Evolutionary conservation across 1,284 basidiomycete species (phyloP).

Genomic region (Chalciporus piperatoides): DNA sequence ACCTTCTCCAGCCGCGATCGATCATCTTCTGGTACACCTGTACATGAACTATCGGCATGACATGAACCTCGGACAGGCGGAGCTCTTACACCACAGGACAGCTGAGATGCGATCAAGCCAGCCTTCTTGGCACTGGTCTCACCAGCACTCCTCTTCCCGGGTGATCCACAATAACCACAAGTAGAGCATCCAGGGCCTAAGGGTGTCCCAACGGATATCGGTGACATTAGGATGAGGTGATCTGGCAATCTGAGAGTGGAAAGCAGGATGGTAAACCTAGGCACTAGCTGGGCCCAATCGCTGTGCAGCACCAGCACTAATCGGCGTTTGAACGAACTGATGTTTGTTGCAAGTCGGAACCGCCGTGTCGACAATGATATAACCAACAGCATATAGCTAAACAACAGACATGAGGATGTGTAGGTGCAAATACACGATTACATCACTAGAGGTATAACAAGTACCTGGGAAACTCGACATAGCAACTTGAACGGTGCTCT

Average conservation of each 20-base stretch:
- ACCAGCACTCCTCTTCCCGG: slow-evolving; percentile 34
- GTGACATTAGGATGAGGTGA: slow-evolving; percentile 17
- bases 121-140: slow-evolving; percentile 37
- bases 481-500: slow-evolving; percentile 24
- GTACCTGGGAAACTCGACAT: neutral
- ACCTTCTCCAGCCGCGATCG: slow-evolving; percentile 87
- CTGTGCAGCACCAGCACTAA: too few species aligned
- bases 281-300: neutral
- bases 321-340: too few species aligned
- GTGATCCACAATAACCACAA: slow-evolving; percentile 43
- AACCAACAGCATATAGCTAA: too few species aligned
- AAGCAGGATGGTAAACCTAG: neutral
- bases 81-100: slow-evolving; percentile 51
- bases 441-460: neutral
- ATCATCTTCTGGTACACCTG: slow-evolving; percentile 79
- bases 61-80: neutral
- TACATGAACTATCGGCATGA: slow-evolving; percentile 5
- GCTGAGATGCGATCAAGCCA: slow-evolving; percentile 33
- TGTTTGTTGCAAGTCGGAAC: too few species aligned
- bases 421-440: neutral
- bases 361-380: too few species aligned
- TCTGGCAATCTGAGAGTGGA: neutral
- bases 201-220: slow-evolving; percentile 32
- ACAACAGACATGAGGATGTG: too few species aligned
- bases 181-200: slow-evolving; percentile 27